phyloP scores from a whole-genome alignment of 1,284 basidiomycete species.

The Hypsizygus ulmarius region DNA sequence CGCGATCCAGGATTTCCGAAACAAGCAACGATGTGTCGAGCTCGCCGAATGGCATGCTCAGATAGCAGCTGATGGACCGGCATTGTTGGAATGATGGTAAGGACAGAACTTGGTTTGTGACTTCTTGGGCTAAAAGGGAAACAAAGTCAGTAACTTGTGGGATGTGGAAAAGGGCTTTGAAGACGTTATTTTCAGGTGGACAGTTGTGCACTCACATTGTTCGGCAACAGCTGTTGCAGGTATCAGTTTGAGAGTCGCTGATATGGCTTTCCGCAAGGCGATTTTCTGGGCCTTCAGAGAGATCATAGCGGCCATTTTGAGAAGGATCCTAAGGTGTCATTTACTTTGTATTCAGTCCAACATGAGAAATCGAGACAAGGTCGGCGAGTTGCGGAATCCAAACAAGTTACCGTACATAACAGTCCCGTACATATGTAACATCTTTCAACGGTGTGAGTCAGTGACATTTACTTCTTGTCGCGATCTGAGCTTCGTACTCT shows the following conservation, averaged over 20 bases:
- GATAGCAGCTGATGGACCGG: slow-evolving; percentile 63
- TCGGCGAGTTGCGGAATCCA: no score
- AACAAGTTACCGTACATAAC: no score
- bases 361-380: no score
- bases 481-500: neutral
- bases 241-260: slow-evolving; percentile 41
- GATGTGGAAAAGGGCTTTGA: neutral
- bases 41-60: slow-evolving; percentile 75
- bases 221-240: slow-evolving; percentile 44
- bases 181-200: neutral
- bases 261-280: slow-evolving; percentile 49
- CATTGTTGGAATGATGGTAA: slow-evolving; percentile 50
- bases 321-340: neutral
- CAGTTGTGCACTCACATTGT: slow-evolving; percentile 48
- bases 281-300: slow-evolving; percentile 47
- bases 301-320: slow-evolving; percentile 9
- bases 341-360: no score
- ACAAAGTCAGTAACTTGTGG: slow-evolving; percentile 9
- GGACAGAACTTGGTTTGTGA: slow-evolving; percentile 46
- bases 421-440: no score
- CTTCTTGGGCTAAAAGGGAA: slow-evolving; percentile 46
- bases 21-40: slow-evolving; percentile 56
- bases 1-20: slow-evolving; percentile 43
- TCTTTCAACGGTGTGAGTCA: no score
- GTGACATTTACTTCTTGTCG: no score